Base-by-base conservation (phyloP, 2,329 filamentous ascomycete genomes). In the Arthrobotrys conoides region DNA sequence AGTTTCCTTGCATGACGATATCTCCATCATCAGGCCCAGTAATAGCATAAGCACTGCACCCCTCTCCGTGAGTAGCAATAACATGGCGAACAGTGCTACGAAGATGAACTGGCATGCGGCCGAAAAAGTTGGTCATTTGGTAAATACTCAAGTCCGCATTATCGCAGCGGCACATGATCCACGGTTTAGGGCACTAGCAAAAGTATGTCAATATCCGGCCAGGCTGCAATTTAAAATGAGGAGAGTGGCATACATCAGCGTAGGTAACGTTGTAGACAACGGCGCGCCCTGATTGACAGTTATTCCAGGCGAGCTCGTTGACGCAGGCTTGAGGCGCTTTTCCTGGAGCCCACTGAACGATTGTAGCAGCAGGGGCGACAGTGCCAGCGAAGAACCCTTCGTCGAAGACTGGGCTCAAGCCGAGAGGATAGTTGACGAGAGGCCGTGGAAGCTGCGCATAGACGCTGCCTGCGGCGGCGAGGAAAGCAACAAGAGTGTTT, bases 101-200 rank as follows among this genome's bases (percentile, higher is more conserved):
- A 41, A 73, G 71, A 27, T 73, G 71, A 6, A 73, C 71, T 12
- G 71, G 71, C 71, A 73, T 73, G 22, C 71, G 71, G 38, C 71
- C 71, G 33, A 73, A 73, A 20, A 67, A 73, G n/a, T 73, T 61
- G 2, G 71, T 51, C 71, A 73, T 73, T 44, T 68, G 71, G 30
- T 67, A 66, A 44, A 73, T 73, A 18, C 71, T 73, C 63, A 73
- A 63, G 48, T 73, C 71, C 41, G 71, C 71, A 63, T 73, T 73
- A 3, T 73, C 71, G 44, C 61, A 73, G 63, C 71, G 71, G 27
- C 71, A 73, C 63, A 73, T 67, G 18, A 73, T 51, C 71, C 71
- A 73, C 41, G 71, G 71, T 3, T 33, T 67, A 6, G 20, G 33
- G 14, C 71, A 73, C 71, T 73, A 53, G 6, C 6, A 3, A 20